phyloP scores from a whole-genome alignment of 2,329 filamentous ascomycete genomes.

The Monosporascus sp. region DNA sequence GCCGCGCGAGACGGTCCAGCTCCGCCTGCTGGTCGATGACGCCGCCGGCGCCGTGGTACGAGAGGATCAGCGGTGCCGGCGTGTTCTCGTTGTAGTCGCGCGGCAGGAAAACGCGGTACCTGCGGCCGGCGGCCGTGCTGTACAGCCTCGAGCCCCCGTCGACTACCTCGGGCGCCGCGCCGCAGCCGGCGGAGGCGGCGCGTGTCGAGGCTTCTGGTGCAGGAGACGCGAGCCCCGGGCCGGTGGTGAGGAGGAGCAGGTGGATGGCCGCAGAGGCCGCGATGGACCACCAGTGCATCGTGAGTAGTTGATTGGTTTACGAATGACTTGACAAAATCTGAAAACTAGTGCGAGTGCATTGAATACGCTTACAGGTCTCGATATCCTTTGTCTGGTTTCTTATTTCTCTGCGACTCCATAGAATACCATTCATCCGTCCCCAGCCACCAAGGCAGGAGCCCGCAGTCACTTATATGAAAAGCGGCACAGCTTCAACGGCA shows the following conservation, averaged over 20 bases:
- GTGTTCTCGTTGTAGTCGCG: conserved; percentile 11
- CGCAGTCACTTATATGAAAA: too few relatives aligned
- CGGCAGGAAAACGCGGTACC: conserved; percentile 19
- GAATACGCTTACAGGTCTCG: too few relatives aligned
- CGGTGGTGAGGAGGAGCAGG: neutral
- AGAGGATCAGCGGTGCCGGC: conserved; percentile 17
- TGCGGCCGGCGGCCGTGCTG: conserved; percentile 9
- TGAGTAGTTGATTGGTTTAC: too few relatives aligned
- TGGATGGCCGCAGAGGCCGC: neutral
- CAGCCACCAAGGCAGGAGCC: too few relatives aligned
- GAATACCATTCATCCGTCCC: too few relatives aligned
- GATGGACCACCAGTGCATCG: too few relatives aligned
- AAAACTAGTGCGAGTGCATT: too few relatives aligned
- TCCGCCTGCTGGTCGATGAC: conserved; percentile 13
- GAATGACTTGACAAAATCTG: too few relatives aligned
- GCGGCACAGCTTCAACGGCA: too few relatives aligned
- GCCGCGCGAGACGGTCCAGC: conserved; percentile 14
- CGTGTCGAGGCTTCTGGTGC: neutral
- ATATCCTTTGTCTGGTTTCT: too few relatives aligned
- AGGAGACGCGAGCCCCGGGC: neutral
- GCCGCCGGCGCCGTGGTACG: conserved; percentile 19
- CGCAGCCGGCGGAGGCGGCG: conserved; percentile 6
- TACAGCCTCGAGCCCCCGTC: conserved; percentile 10
- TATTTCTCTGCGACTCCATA: too few relatives aligned
- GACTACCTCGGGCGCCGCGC: conserved; percentile 2